Evolutionary conservation across 1,284 basidiomycete genomes (phyloP).

Genomic region (Fomitopsis schrenkii): DNA sequence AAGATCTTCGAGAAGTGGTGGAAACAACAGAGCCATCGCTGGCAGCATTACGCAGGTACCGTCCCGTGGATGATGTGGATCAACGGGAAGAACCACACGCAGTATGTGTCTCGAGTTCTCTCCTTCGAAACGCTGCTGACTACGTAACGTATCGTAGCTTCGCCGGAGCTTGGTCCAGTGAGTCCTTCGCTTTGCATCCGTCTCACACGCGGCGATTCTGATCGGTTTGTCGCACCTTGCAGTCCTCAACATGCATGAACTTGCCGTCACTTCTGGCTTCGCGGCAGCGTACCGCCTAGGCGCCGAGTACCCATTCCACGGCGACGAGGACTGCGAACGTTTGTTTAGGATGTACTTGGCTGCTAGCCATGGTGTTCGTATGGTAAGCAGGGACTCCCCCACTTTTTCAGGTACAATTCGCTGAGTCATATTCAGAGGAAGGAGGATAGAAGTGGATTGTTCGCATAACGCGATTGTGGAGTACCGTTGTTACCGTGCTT

Average conservation of each 20-base stretch:
- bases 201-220: constrained; percentile 5
- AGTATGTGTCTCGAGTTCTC: constrained; percentile 32
- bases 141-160: constrained; percentile 20
- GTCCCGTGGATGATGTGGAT: constrained; percentile 62
- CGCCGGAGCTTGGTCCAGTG: constrained; percentile 37
- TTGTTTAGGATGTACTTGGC: constrained; percentile 46
- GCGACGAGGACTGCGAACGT: constrained; percentile 38
- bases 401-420: background rate
- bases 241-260: constrained; percentile 52
- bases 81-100: constrained; percentile 46
- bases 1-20: constrained; percentile 56
- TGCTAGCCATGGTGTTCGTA: constrained; percentile 31
- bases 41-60: constrained; percentile 52
- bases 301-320: constrained; percentile 43
- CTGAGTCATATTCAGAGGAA: constrained; percentile 9
- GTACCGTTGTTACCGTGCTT: no score
- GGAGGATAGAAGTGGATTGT: constrained; percentile 15
- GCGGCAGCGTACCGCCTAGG: constrained; percentile 56
- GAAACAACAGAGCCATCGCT: constrained; percentile 58
- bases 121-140: constrained; percentile 21
- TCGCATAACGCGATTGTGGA: constrained; percentile 4
- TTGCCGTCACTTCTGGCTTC: constrained; percentile 56
- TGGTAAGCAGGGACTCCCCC: constrained; percentile 22
- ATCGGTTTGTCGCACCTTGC: constrained; percentile 1
- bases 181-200: constrained; percentile 1